Percentiles rank a stretch among this genome's conserved stretches.
Conservation (phyloP, 495 filamentous ascomycete genomes). For the Neurospora sp. region DNA sequence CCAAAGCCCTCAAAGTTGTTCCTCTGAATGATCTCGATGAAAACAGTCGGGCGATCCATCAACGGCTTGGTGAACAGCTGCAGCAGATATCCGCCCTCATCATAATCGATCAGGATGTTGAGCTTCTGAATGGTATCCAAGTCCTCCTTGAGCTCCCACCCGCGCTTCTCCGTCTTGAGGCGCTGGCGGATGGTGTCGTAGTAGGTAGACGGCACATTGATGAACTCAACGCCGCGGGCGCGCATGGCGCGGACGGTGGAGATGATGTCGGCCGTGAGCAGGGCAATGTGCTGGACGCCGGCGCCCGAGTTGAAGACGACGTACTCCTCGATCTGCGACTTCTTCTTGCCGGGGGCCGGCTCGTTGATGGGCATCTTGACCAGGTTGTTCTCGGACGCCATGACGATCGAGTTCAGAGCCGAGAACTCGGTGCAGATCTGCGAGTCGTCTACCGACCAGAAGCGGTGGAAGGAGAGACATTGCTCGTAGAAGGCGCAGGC, state of each 20-base stretch:
- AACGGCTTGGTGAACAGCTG: conserved; percentile 87
- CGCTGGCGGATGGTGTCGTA: conserved; percentile 66
- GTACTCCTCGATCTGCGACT: conserved; percentile 89
- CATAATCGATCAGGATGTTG: conserved; percentile 86
- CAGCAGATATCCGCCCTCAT: conserved; percentile 75
- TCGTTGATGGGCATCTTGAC: conserved; percentile 99
- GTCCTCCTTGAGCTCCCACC: conserved; percentile 58
- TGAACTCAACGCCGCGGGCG: conserved; percentile 78
- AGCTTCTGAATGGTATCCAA: conserved; percentile 60
- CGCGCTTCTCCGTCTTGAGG: conserved; percentile 43
- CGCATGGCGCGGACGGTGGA: conserved; percentile 61
- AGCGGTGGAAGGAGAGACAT: conserved; percentile 83
- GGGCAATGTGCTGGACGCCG: conserved; percentile 86
- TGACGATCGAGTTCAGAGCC: conserved; percentile 74
- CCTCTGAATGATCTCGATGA: conserved; percentile 88
- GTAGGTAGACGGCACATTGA: conserved; percentile 71
- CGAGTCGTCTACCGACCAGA: conserved; percentile 88
- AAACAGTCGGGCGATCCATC: conserved; percentile 88
- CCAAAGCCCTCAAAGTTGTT: conserved; percentile 83
- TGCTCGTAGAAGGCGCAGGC: conserved; percentile 85
- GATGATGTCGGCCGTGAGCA: conserved; percentile 72
- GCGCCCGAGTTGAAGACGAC: conserved; percentile 77
- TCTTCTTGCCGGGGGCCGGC: conserved; percentile 74
- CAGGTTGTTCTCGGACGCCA: conserved; percentile 63
- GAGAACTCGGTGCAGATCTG: conserved; percentile 84